Percentiles rank a stretch among this genome's conserved stretches.
Evolutionary conservation across 225 moss, liverwort and hornwort genomes (phyloP).

Genomic region (Marchantia paleacea): DNA sequence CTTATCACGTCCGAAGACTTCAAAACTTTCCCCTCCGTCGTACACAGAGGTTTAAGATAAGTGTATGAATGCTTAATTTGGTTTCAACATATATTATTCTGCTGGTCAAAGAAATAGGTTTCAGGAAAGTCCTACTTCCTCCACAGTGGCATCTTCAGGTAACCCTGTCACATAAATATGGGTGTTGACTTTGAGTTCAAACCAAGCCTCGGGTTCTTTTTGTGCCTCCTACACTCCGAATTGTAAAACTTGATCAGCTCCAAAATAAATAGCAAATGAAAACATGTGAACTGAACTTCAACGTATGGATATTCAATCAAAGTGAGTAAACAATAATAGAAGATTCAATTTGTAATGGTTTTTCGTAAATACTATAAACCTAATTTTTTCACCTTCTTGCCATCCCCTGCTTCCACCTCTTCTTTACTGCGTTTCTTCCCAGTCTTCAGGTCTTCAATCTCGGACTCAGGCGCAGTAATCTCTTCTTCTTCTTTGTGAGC

Average conservation of each 20-base stretch:
- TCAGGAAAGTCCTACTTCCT: conserved; percentile 51
- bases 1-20: too few relatives aligned
- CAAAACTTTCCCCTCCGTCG: too few relatives aligned
- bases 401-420: conserved; percentile 43
- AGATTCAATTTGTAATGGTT: not conserved
- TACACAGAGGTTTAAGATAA: not conserved
- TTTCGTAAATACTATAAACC: not conserved
- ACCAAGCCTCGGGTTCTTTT: conserved; percentile 98
- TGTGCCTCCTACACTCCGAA: conserved; percentile 62
- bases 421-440: conserved; percentile 57
- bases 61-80: not conserved
- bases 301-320: not conserved
- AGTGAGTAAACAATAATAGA: not conserved
- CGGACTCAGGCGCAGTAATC: conserved; percentile 36
- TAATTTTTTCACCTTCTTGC: conserved; percentile 30
- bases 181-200: conserved; percentile 97
- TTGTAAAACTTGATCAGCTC: not conserved
- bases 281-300: not conserved
- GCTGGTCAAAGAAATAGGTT: not conserved
- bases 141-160: conserved; percentile 91
- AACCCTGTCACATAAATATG: conserved; percentile 92
- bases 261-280: not conserved
- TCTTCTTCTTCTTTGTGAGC: conserved; percentile 41
- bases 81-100: not conserved
- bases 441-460: conserved; percentile 43